A percentile compares a stretch with the other conserved stretches of the same genome.
Evolutionary conservation across 139 green algal genomes (phyloP).

Genomic region (Dunaliella sp.): DNA sequence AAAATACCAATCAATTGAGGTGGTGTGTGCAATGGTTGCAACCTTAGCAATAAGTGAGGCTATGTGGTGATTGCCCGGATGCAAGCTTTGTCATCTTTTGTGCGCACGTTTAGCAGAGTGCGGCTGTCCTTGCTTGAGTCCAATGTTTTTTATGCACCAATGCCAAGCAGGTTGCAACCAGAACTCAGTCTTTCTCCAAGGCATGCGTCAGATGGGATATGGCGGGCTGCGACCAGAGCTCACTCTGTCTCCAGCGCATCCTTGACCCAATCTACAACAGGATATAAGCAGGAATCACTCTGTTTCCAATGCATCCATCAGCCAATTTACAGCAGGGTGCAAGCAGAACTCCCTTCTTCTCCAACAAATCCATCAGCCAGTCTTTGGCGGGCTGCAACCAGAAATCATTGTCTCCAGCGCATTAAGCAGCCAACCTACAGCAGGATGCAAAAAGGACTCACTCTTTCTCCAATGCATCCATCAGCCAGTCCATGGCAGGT

Average conservation of each 20-base stretch:
- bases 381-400: no score
- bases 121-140: no score
- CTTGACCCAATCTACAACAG: no score
- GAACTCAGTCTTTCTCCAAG: background rate
- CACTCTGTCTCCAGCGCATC: no score
- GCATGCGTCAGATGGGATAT: background rate
- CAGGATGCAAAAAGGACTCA: background rate
- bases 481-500: background rate
- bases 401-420: background rate
- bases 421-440: background rate
- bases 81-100: no score
- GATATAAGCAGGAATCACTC: background rate
- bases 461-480: background rate
- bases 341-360: background rate
- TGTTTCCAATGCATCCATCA: background rate
- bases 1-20: background rate
- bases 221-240: background rate
- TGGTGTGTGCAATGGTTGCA: background rate
- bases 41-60: no score
- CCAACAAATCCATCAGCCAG: no score
- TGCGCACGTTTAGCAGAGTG: no score
- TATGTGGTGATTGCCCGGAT: no score
- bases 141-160: no score
- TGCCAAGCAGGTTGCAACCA: background rate
- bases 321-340: background rate